These are phyloP conservation scores for Grifola frondosa DNA, from an alignment of 1,284 basidiomycete species.

Conservation along the genomic window DNA sequence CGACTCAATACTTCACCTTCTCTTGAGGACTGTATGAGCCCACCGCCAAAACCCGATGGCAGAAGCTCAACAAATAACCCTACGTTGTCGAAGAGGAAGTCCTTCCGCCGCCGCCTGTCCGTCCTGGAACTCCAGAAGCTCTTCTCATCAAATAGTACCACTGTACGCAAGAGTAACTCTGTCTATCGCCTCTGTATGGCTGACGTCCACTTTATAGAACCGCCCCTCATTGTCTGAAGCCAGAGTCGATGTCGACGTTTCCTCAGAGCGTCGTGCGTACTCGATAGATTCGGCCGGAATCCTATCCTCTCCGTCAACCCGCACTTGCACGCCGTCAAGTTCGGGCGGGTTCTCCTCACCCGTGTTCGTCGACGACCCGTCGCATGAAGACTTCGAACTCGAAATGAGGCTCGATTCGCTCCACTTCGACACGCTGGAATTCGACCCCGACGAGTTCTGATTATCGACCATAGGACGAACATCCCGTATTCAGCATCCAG, in stretches of 20 bases:
- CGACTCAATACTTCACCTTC: slow-evolving; percentile 17
- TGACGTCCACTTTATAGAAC: slow-evolving; percentile 1
- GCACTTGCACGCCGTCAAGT: slow-evolving; percentile 7
- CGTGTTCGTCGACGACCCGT: slow-evolving; percentile 3
- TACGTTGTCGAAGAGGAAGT: slow-evolving; percentile 25
- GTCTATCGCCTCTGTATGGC: neutral
- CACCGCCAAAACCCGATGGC: slow-evolving; percentile 7
- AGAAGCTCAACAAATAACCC: slow-evolving; percentile 9
- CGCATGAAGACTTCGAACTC: slow-evolving; percentile 44
- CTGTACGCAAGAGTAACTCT: neutral
- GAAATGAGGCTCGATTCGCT: slow-evolving; percentile 69
- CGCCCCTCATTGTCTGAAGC: slow-evolving; percentile 6
- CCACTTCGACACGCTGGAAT: slow-evolving; percentile 65
- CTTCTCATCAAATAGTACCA: slow-evolving; percentile 21
- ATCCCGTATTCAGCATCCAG: no score
- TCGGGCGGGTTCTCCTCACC: slow-evolving; percentile 7
- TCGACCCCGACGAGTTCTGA: slow-evolving; percentile 58
- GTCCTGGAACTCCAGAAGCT: slow-evolving; percentile 32
- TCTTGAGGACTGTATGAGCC: slow-evolving; percentile 20
- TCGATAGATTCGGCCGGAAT: slow-evolving; percentile 13
- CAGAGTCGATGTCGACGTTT: slow-evolving; percentile 1
- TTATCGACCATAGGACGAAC: no score
- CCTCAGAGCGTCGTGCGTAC: slow-evolving; percentile 4
- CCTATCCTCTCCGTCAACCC: slow-evolving; percentile 13
- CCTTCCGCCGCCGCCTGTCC: slow-evolving; percentile 32